Evolutionary conservation across 129 eudicot genomes (phyloP).

Genomic region (Gnaphalium uliginosum): DNA sequence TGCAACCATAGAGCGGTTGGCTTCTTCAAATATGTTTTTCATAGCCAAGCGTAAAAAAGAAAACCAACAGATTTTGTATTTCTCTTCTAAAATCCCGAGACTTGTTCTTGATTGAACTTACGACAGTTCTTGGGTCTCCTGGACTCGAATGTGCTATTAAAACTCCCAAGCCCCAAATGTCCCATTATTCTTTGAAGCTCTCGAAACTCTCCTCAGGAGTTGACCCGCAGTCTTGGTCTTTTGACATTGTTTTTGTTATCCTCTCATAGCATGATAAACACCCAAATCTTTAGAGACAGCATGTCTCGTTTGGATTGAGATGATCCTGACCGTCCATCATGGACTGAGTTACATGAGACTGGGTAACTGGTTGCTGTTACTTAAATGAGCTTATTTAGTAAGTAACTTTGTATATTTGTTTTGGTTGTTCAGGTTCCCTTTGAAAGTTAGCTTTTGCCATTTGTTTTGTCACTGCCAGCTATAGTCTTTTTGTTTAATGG

Average conservation of each 20-base stretch:
- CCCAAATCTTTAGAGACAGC: background rate
- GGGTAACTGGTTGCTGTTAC: too few relatives aligned
- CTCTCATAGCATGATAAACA: background rate
- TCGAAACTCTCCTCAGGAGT: background rate
- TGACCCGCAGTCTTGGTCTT: conserved; percentile 12
- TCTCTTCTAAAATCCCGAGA: conserved; percentile 5
- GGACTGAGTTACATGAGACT: too few relatives aligned
- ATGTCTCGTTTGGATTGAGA: background rate
- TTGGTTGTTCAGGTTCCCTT: too few relatives aligned
- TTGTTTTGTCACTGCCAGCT: conserved; percentile 14
- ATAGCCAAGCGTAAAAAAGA: background rate
- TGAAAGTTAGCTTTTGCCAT: background rate
- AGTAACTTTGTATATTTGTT: too few relatives aligned
- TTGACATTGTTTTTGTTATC: background rate
- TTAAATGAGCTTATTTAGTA: too few relatives aligned
- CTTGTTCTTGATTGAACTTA: conserved; percentile 5
- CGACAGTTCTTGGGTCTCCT: background rate
- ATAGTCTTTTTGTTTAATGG: background rate
- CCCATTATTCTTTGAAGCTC: background rate
- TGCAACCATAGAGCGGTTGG: conserved; percentile 9
- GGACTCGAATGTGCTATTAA: conserved; percentile 6
- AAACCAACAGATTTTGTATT: background rate
- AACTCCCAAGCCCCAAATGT: background rate
- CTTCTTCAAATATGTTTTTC: conserved; percentile 5
- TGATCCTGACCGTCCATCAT: background rate